Conservation (phyloP, 768 basidiomycete species). For the Asterophora lycoperdoides region DNA sequence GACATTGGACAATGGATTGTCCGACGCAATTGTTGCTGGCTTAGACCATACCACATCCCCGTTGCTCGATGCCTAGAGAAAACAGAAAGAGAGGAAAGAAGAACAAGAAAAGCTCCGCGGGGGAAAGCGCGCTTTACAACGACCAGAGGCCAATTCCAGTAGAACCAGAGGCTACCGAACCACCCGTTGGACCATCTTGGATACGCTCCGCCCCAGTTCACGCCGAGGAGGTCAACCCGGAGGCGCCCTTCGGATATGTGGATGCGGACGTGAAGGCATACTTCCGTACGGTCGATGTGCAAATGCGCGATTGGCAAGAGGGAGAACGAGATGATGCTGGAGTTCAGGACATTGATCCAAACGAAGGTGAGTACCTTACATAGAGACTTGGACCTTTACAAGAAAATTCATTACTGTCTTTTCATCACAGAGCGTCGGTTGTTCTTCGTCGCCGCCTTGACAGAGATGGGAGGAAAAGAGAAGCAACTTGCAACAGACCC, state of each 20-base stretch:
- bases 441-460: conserved; percentile 78
- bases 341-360: conserved; percentile 55
- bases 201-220: conserved; percentile 44
- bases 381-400: conserved; percentile 4
- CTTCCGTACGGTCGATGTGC: conserved; percentile 83
- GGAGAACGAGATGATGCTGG: conserved; percentile 37
- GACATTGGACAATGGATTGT: too few species aligned
- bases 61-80: conserved; percentile 15
- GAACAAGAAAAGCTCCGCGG: conserved; percentile 11
- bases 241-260: conserved; percentile 87
- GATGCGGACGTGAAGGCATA: conserved; percentile 92
- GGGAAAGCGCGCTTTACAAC: background rate
- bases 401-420: conserved; percentile 8
- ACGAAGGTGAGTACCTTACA: conserved; percentile 56
- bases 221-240: conserved; percentile 41
- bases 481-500: conserved; percentile 89
- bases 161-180: conserved; percentile 17
- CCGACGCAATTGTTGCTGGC: background rate
- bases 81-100: conserved; percentile 19
- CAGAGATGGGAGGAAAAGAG: conserved; percentile 85
- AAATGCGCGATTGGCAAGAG: conserved; percentile 85
- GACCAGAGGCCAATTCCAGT: conserved; percentile 11
- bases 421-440: conserved; percentile 56
- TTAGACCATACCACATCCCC: background rate
- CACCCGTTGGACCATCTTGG: conserved; percentile 60